Conservation (phyloP, 805 yeast species). For the Yarrowia sp. region DNA sequence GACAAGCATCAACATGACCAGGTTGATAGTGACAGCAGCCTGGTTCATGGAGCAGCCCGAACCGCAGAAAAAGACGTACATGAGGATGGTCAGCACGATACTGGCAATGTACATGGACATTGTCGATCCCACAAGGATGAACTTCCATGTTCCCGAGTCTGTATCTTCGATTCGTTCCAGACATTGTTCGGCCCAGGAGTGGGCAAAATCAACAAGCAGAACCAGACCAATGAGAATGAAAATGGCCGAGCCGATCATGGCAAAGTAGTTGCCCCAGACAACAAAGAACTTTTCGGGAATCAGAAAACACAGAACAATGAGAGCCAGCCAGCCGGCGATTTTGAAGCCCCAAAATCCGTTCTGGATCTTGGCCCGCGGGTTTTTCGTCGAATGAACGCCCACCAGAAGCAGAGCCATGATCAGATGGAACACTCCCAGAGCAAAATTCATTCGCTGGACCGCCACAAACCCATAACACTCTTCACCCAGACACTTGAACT, state of each 20-base stretch:
- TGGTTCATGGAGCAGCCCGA: slow-evolving; percentile 84
- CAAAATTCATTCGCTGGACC: slow-evolving; percentile 88
- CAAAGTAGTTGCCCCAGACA: slow-evolving; percentile 86
- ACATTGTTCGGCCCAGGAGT: slow-evolving; percentile 97
- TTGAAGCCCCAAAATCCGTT: slow-evolving; percentile 91
- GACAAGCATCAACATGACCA: slow-evolving; percentile 59
- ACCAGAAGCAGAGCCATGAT: slow-evolving; percentile 61
- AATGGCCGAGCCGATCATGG: slow-evolving; percentile 76
- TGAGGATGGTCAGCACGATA: slow-evolving; percentile 65
- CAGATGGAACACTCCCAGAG: slow-evolving; percentile 77
- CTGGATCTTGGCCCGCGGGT: slow-evolving; percentile 78
- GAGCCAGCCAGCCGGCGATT: slow-evolving; percentile 53
- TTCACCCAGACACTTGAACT: slow-evolving; percentile 71
- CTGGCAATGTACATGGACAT: slow-evolving; percentile 75
- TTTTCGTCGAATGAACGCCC: slow-evolving; percentile 71
- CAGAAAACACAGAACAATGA: slow-evolving; percentile 62
- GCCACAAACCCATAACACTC: slow-evolving; percentile 91
- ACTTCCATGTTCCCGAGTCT: slow-evolving; percentile 66
- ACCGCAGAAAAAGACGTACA: slow-evolving; percentile 80
- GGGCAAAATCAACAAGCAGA: slow-evolving; percentile 91
- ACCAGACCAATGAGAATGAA: slow-evolving; percentile 89
- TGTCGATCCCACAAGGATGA: slow-evolving; percentile 81
- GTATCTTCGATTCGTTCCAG: slow-evolving; percentile 84
- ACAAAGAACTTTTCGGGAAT: slow-evolving; percentile 86
- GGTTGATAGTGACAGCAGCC: slow-evolving; percentile 75